phyloP scores from a whole-genome alignment of 2,329 filamentous ascomycete genomes.

The Nothopassalora personata region DNA sequence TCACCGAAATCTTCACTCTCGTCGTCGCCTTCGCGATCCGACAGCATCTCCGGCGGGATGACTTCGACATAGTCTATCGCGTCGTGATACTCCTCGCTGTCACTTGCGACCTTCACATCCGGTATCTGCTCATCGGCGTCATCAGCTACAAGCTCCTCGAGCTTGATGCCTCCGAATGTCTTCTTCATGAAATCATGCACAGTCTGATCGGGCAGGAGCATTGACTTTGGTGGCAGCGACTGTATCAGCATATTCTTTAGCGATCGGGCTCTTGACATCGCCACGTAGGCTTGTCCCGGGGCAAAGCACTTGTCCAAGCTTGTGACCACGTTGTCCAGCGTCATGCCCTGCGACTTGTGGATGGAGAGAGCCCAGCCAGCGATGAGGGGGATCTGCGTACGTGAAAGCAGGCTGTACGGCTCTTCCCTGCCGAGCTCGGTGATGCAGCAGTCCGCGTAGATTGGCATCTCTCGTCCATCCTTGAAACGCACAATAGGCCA shows the following conservation, averaged over 20 bases:
- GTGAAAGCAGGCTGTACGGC: slow-evolving; percentile 46
- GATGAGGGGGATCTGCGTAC: slow-evolving; percentile 58
- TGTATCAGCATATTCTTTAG: slow-evolving; percentile 26
- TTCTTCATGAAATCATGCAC: slow-evolving; percentile 7
- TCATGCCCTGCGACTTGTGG: slow-evolving; percentile 60
- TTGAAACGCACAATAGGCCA: slow-evolving; percentile 50
- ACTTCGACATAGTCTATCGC: background rate
- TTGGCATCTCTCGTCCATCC: slow-evolving; percentile 39
- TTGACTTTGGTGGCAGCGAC: background rate
- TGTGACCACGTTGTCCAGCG: slow-evolving; percentile 53
- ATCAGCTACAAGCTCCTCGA: background rate
- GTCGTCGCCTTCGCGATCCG: background rate
- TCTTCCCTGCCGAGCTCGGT: slow-evolving; percentile 41
- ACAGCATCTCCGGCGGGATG: background rate
- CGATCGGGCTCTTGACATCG: slow-evolving; percentile 51
- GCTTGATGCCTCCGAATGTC: background rate
- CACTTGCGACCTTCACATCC: background rate
- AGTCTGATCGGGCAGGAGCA: background rate
- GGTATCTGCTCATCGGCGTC: background rate
- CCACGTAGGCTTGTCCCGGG: slow-evolving; percentile 58
- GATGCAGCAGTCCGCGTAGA: slow-evolving; percentile 48
- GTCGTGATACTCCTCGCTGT: background rate
- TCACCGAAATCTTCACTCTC: background rate
- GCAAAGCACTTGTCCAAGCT: slow-evolving; percentile 50
- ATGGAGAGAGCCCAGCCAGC: slow-evolving; percentile 59